Base-by-base conservation (phyloP, 2,329 filamentous ascomycete species). In the Geosmithia flava region DNA sequence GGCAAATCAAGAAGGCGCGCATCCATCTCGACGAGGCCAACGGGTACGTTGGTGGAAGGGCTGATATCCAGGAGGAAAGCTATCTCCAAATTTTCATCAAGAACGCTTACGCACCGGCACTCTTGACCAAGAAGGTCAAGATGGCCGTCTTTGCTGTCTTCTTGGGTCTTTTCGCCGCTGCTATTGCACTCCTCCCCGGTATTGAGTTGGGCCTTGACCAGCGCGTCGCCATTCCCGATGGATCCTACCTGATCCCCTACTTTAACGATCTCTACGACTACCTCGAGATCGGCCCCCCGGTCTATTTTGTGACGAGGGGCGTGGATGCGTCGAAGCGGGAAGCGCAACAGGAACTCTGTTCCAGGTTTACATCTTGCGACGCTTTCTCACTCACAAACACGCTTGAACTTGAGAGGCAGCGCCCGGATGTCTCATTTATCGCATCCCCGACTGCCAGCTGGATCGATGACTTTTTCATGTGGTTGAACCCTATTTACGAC, bases 231-330 rank as follows among this genome's bases (percentile, higher is more conserved):
- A 85, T 98, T 50, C 93, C 93, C 0, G 87, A 86, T 53, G 90
- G 87, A 58, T 97, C 91, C 1, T 98, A 98, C 62, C 72, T 98
- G 46, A 95, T 98, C 52, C 80, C 85, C 10, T 98, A 95, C 65
- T 98, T 98, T 67, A 89, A 97, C 59, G 93, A 98, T 61, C 71
- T 98, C 29, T 95, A 96, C 62, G 81, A 81, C 51, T 98, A 98
- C 62, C 85, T 97, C 56, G 86, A 90, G 51, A 83, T 82, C 16
- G 94, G 93, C 0, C 91, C 93, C 45, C 93, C 93, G 0, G 89
- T 98, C 7, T 98, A 97, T 64, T 98, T 98, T 62, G 88, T 98
- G 44, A 88, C 90, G 2, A 80, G 83, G 19, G 78, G 85, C 45
- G 72, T 93, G 43, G 93, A 97, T 56, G 75, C 83, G 16, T 94